These are phyloP conservation scores for Trypanosoma rangeli DNA, from an alignment of 208 protist genomes.

Conservation along the genomic window DNA sequence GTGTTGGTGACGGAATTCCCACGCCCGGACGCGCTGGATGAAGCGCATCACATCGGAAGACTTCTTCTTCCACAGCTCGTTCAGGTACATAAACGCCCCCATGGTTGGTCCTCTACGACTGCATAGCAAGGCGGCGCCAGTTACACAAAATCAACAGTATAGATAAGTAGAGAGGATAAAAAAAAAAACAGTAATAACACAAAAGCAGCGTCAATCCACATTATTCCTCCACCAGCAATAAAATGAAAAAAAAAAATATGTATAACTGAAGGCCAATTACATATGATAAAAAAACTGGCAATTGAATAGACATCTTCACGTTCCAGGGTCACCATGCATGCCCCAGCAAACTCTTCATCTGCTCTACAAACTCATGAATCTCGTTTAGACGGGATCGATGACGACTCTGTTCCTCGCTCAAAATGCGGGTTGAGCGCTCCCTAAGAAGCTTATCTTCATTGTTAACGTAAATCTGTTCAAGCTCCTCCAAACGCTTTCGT, in stretches of 20 bases:
- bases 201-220: neutral
- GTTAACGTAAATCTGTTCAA: constrained; percentile 70
- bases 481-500: constrained; percentile 72
- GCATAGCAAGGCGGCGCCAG: neutral
- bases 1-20: constrained; percentile 99
- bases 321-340: neutral
- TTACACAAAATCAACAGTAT: neutral
- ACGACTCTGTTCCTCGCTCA: constrained; percentile 59
- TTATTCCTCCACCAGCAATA: too few relatives aligned
- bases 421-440: constrained; percentile 43
- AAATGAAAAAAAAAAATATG: constrained; percentile 1
- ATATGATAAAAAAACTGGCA: neutral
- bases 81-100: constrained; percentile 99
- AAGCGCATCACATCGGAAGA: constrained; percentile 99
- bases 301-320: neutral
- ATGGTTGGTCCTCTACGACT: constrained; percentile 57
- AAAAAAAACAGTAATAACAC: neutral
- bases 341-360: constrained; percentile 21
- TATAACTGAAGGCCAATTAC: neutral
- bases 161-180: too few relatives aligned
- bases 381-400: constrained; percentile 66
- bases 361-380: constrained; percentile 65
- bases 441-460: constrained; percentile 64
- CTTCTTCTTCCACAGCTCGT: constrained; percentile 99
- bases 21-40: constrained; percentile 98